phyloP scores from a whole-genome alignment of 2,329 filamentous ascomycete genomes.

The Ceratocystis eucalypticola region DNA sequence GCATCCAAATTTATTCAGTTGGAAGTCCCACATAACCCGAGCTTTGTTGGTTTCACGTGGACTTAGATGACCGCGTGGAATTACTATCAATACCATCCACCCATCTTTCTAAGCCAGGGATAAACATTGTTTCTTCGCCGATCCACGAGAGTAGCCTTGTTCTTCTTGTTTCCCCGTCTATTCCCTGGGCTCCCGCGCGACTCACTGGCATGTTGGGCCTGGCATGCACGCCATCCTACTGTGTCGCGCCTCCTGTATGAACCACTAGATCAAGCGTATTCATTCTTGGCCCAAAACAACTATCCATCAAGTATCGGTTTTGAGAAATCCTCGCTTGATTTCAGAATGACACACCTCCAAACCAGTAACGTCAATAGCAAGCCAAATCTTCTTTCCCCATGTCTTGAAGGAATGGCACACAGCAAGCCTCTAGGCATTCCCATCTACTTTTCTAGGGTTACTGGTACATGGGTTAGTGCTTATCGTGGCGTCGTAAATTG shows the following conservation, averaged over 20 bases:
- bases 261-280: not conserved
- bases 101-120: not conserved
- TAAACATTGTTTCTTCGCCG: not conserved
- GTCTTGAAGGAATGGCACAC: too few relatives aligned
- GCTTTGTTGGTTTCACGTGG: not conserved
- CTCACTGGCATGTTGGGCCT: not conserved
- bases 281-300: not conserved
- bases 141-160: not conserved
- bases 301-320: not conserved
- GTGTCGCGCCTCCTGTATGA: not conserved
- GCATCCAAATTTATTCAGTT: not conserved
- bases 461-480: too few relatives aligned
- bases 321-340: slow-evolving; percentile 4
- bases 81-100: not conserved
- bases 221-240: slow-evolving; percentile 4
- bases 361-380: not conserved
- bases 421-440: too few relatives aligned
- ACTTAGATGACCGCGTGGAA: not conserved
- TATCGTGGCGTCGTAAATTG: too few relatives aligned
- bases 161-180: not conserved
- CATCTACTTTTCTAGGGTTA: too few relatives aligned
- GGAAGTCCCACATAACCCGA: not conserved
- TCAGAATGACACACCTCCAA: not conserved
- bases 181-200: not conserved
- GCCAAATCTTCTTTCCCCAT: not conserved